Base-by-base conservation (phyloP, 2,329 filamentous ascomycete genomes). In the Dothistroma pini region DNA sequence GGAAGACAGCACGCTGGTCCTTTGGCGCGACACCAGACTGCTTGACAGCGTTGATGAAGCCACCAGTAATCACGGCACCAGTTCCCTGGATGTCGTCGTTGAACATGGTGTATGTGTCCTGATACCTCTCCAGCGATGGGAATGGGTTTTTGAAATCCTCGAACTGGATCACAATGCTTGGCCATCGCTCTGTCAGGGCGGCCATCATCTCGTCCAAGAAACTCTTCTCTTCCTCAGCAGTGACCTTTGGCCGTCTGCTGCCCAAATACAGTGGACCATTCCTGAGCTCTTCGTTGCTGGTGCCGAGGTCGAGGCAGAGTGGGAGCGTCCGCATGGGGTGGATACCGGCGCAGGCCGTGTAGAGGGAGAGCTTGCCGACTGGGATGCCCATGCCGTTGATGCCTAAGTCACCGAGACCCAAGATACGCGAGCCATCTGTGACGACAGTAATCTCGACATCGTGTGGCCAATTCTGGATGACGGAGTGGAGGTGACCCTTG, bases 71-170 rank as follows among this genome's bases (percentile, higher is more conserved):
- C 72, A 99, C 95, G 65, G 93, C 92, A 70, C 95, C 95, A 69
- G 95, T 97, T 68, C 93, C 93, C 81, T 97, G 93, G 74, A 99
- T 95, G 75, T 99, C 93, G 74, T 97, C 95, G 77, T 97, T 97
- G 86, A 99, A 99, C 83, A 91, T 96, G 77, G 90, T 93, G 82
- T 96, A 93, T 66, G 83, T 85, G 75, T 93, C 83, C 69, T 91
- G 89, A 80, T 97, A 97, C 63, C 91, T 86, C 75, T 95, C 89
- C 47, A 97, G 85, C 72, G 96, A 93, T 65, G 90, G 89, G 84
- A 97, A 99, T 52, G 95, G 93, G 72, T 93, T 96, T 82, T 97
- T 96, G 78, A 96, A 97, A 74, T 97, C 95, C 63, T 97, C 93
- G 71, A 96, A 97, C 75, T 97, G 95, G 65, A 97, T 90, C 67